phyloP scores from a whole-genome alignment of 2,329 filamentous ascomycete genomes.

The Ploettnerulaceae sp. region DNA sequence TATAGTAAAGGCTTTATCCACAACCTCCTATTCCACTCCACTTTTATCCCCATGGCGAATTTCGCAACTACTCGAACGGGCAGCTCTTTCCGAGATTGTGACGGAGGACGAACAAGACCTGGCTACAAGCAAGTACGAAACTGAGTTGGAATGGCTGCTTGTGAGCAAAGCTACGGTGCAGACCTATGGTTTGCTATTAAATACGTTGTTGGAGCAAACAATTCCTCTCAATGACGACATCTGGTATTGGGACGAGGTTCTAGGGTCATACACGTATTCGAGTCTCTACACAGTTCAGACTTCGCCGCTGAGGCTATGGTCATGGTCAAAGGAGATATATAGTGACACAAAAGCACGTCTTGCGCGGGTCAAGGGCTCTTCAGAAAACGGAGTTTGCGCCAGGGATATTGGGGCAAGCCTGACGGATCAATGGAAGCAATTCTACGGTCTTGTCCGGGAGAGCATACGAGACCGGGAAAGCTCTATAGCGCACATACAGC shows the following conservation, averaged over 20 bases:
- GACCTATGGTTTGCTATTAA: constrained; percentile 75
- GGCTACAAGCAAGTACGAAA: constrained; percentile 52
- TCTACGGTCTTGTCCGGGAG: constrained; percentile 75
- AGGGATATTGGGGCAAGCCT: constrained; percentile 34
- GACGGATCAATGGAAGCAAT: constrained; percentile 56
- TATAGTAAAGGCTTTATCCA: constrained; percentile 67
- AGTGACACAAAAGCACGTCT: constrained; percentile 40
- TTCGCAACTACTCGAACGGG: constrained; percentile 56
- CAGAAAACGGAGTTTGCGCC: constrained; percentile 26
- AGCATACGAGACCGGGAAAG: constrained; percentile 71
- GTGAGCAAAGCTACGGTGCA: constrained; percentile 91
- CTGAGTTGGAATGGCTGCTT: constrained; percentile 84
- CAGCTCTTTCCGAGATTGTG: constrained; percentile 45
- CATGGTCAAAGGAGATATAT: constrained; percentile 67
- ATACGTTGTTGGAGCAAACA: constrained; percentile 74
- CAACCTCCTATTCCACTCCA: constrained; percentile 58
- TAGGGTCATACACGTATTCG: constrained; percentile 73
- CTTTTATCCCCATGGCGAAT: constrained; percentile 59
- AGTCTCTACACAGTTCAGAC: constrained; percentile 83
- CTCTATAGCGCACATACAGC: constrained; percentile 65
- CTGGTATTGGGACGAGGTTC: constrained; percentile 91
- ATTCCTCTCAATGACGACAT: constrained; percentile 80
- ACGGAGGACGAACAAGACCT: constrained; percentile 33
- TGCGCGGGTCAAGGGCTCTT: constrained; percentile 27
- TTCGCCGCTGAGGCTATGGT: constrained; percentile 69